Base-by-base conservation (phyloP, 1,284 basidiomycete species). In the Heliocybe sulcata region DNA sequence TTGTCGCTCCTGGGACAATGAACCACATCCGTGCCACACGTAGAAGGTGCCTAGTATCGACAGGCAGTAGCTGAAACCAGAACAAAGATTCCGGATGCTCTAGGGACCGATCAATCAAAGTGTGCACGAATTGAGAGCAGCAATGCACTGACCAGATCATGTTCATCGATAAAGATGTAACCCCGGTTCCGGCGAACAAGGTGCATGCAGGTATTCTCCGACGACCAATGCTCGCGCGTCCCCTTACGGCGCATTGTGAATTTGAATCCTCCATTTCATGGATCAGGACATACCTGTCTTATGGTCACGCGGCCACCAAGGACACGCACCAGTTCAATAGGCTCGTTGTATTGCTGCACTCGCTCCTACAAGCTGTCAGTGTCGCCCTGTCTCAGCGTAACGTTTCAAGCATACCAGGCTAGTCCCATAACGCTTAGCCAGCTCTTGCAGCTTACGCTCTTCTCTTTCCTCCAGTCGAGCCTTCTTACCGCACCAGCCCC, bases 161-260 rank as follows among this genome's bases (percentile, higher is more conserved):
- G 74, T 65, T 92, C 86, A 58, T 92, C 87, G 53, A 90, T 82
- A 57, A 79, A 72, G 25, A 84, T 68, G 16, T 77, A 67, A 4
- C 77, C 79, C n/a, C 71, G 63, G 8, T 67, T 62, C 1, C 73
- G 75, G 55, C 87, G 79, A 26, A 89, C 75, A 48, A 83, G 69
- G 59, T 91, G 88, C 87, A 92, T 89, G 1, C 86, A 75, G 2
- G 87, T 90, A 60, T 92, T 91, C 54, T 90, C 88, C 0, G 80
- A 63, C 6, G 81, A 81, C 89, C 89, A 92, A 62, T 84, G 86
- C 2, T 74, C 73, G 35, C 89, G 79, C 29, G 77, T 71, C 12
- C 89, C 89, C 84, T 91, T 31, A 31, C 29, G 6, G 54, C 16
- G 12, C 45, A 51, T 23, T 26, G 31, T 62, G 51, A 59, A 49